Evolutionary conservation across 805 yeast genomes (phyloP).

Genomic region (Blastobotrys muscicola): DNA sequence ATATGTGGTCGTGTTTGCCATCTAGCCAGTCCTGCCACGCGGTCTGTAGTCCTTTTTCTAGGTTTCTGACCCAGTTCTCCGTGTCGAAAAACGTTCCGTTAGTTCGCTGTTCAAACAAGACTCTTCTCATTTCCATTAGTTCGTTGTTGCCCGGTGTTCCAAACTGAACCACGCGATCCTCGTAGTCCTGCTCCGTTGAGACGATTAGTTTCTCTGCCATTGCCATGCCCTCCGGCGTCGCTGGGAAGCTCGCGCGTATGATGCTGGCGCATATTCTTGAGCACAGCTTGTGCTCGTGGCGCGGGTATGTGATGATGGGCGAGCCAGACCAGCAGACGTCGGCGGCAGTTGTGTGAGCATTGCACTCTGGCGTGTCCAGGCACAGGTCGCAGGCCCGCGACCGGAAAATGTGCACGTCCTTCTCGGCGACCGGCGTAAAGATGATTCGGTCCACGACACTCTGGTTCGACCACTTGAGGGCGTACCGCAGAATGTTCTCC

Average conservation of each 20-base stretch:
- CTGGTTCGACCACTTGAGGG: constrained; percentile 21
- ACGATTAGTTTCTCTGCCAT: constrained; percentile 16
- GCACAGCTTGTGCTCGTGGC: constrained; percentile 24
- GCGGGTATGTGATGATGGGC: constrained; percentile 25
- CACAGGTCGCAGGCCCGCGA: constrained; percentile 26
- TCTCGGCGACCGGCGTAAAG: constrained; percentile 27
- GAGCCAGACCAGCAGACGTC: constrained; percentile 28
- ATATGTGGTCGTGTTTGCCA: constrained; percentile 13
- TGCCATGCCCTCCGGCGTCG: constrained; percentile 3
- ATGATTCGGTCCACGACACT: constrained; percentile 19
- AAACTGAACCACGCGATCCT: constrained; percentile 18
- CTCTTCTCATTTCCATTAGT: constrained; percentile 14
- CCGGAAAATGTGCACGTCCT: constrained; percentile 24
- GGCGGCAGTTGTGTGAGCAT: constrained; percentile 29
- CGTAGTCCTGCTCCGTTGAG: constrained; percentile 20
- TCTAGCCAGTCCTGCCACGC: constrained; percentile 25
- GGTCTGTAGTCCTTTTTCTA: constrained; percentile 20
- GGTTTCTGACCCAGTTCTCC: constrained; percentile 18
- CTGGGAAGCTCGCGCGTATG: constrained; percentile 16
- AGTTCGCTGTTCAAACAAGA: constrained; percentile 18
- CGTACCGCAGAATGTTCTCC: constrained; percentile 16
- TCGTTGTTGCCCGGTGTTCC: constrained; percentile 8
- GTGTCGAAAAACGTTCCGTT: constrained; percentile 21
- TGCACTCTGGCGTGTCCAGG: constrained; percentile 29
- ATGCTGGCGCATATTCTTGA: constrained; percentile 26